Percentiles rank a stretch among this genome's conserved stretches.
These are phyloP conservation scores for Eucalyptus sp. DNA, from an alignment of 345 rosid genomes.

Conservation along the genomic window DNA sequence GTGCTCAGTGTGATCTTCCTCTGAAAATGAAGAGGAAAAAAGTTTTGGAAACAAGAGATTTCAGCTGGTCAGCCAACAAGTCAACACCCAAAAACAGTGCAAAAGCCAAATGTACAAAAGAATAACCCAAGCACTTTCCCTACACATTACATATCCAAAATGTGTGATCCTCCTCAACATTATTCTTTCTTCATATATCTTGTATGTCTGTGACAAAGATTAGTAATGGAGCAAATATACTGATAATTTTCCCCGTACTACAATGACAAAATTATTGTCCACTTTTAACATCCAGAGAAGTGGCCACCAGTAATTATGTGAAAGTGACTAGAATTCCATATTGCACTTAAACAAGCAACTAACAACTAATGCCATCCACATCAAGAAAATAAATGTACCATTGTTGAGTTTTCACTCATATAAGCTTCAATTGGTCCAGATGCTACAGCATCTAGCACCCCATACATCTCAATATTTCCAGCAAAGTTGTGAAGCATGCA, in stretches of 20 bases:
- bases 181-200: not conserved
- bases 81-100: not conserved
- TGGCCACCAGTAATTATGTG: not conserved
- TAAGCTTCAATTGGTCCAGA: constrained; percentile 61
- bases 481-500: constrained; percentile 81
- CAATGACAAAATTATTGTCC: not conserved
- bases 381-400: constrained; percentile 24
- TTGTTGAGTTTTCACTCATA: constrained; percentile 43
- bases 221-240: not conserved
- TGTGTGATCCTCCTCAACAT: not conserved
- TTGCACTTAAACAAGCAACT: not conserved
- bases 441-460: constrained; percentile 52
- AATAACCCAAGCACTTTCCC: not conserved
- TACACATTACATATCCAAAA: not conserved
- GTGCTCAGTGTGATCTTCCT: not conserved
- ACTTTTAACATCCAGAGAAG: not conserved
- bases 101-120: not conserved
- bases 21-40: not conserved
- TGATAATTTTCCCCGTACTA: not conserved
- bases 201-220: not conserved
- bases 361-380: not conserved
- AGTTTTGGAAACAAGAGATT: not conserved
- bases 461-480: constrained; percentile 70
- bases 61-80: not conserved
- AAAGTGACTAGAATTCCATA: not conserved